Base-by-base conservation (phyloP, 164 flowering plant genomes). In the Buxus sempervirens region DNA sequence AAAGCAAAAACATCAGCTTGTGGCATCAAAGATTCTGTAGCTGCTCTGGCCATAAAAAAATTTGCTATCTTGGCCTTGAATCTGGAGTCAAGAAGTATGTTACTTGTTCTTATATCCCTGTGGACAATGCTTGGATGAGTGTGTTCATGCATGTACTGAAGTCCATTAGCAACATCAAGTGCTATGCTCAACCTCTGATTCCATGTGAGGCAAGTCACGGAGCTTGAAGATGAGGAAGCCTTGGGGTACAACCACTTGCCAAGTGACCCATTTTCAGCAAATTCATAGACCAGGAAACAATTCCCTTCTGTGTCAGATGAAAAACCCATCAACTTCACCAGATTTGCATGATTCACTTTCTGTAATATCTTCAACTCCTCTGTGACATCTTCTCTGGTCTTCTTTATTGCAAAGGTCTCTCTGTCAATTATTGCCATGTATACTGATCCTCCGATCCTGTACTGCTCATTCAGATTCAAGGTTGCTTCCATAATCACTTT, bases 11-110 rank as follows among this genome's bases (percentile, higher is more conserved):
- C 88, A 73, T 90, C 92, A 13, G 74, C 77, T 71, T 86, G 86
- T 19, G 77, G 81, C 71, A 72, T 71, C 49, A 69, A 24, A 24
- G 74, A 16, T 53, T 69, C 64, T 6, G 75, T 67, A 5, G 83
- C 78, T 20, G 83, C 72, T 54, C 61, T 72, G 21, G 89, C 86
- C 73, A 72, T 36, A 20, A 84, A 83, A 73, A 89, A 86, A 28
- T 86, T 86, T n/a, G 87, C 71, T 4, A 87, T 83, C 80, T 84
- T 89, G 57, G 88, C 95, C 80, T 77, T 83, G 53, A 89, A 80
- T 13, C 61, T 81, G 38, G 75, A 74, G 27, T 58, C 56, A 9
- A 78, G 73, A 70, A 78, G 81, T 32, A 78, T 78, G 71, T 61
- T 83, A n/a, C 73, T 66, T 15, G 81, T 58, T 66, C 76, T 65